Evolutionary conservation across 352 stramenopile genomes (phyloP).

Genomic region (Phytopythium delawarense): DNA sequence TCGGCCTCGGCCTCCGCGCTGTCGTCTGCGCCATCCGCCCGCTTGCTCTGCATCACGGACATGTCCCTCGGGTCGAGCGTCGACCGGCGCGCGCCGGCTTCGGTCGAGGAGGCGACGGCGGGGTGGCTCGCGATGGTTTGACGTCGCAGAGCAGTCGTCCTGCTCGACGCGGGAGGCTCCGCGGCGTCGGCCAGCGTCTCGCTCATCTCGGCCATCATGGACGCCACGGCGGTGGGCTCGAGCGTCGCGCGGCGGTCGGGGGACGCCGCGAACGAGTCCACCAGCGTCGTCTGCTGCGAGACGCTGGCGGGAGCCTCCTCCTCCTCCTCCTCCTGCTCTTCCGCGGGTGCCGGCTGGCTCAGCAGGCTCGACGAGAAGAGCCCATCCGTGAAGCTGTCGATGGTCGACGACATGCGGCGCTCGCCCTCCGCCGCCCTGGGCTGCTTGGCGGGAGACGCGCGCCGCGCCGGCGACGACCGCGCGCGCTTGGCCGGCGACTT

Average conservation of each 20-base stretch:
- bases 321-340: constrained; percentile 21
- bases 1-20: constrained; percentile 3
- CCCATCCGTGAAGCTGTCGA: constrained; percentile 47
- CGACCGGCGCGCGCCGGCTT: constrained; percentile 16
- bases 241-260: constrained; percentile 37
- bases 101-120: constrained; percentile 4
- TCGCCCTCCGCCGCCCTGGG: background rate
- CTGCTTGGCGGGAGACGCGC: background rate
- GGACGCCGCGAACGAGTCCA: constrained; percentile 4
- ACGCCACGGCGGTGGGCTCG: constrained; percentile 38
- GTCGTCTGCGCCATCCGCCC: background rate
- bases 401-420: constrained; percentile 7
- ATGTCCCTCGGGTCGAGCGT: constrained; percentile 56
- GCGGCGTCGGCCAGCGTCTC: background rate
- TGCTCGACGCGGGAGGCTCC: constrained; percentile 7
- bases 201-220: constrained; percentile 39
- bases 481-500: constrained; percentile 10
- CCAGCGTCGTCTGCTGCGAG: constrained; percentile 6
- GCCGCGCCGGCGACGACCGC: constrained; percentile 7
- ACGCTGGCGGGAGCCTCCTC: constrained; percentile 7
- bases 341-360: constrained; percentile 12
- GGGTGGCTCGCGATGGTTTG: constrained; percentile 4
- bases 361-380: constrained; percentile 51
- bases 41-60: constrained; percentile 15
- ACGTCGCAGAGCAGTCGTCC: background rate